phyloP scores from a whole-genome alignment of 2,329 filamentous ascomycete species.

The Hypoxylon sp. region DNA sequence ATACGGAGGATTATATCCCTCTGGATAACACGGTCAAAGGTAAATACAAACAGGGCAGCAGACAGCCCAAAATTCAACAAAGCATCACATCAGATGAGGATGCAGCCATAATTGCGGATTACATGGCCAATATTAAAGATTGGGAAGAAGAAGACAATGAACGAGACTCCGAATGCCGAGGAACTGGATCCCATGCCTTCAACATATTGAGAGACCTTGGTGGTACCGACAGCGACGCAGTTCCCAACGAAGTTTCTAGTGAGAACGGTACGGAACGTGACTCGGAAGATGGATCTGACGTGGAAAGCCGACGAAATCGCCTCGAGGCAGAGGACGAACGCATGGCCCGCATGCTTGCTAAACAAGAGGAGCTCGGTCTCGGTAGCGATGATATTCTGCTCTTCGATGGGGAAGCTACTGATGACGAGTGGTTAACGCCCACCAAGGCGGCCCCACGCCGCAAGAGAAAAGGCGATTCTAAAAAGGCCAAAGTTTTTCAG shows the following conservation, averaged over 20 bases:
- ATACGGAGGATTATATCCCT: conserved; percentile 45
- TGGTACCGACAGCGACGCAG: conserved; percentile 59
- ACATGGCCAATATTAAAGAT: conserved; percentile 75
- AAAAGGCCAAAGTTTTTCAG: conserved; percentile 48
- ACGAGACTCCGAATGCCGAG: conserved; percentile 45
- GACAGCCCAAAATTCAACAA: conserved; percentile 9
- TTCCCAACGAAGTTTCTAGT: conserved; percentile 47
- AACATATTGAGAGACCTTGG: conserved; percentile 60
- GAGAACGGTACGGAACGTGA: conserved; percentile 52
- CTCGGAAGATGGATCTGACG: conserved; percentile 57
- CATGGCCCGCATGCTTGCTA: conserved; percentile 72
- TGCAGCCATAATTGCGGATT: conserved; percentile 75
- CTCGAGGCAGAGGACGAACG: conserved; percentile 69
- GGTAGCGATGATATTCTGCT: conserved; percentile 71
- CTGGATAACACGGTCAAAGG: conserved; percentile 46
- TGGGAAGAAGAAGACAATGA: conserved; percentile 55
- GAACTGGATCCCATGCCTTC: conserved; percentile 49
- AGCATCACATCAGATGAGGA: conserved; percentile 58
- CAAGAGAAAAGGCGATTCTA: conserved; percentile 51
- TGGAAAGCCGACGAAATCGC: conserved; percentile 51
- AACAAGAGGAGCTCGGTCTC: conserved; percentile 75
- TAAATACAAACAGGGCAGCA: conserved; percentile 43
- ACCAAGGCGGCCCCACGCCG: conserved; percentile 47
- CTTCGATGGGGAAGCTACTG: conserved; percentile 64
- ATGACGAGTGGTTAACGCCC: conserved; percentile 52